Evolutionary conservation across 1,284 basidiomycete species (phyloP), one percentile per base, ranked within the genome.

Genomic region (Tetrapyrgos nigripes): DNA sequence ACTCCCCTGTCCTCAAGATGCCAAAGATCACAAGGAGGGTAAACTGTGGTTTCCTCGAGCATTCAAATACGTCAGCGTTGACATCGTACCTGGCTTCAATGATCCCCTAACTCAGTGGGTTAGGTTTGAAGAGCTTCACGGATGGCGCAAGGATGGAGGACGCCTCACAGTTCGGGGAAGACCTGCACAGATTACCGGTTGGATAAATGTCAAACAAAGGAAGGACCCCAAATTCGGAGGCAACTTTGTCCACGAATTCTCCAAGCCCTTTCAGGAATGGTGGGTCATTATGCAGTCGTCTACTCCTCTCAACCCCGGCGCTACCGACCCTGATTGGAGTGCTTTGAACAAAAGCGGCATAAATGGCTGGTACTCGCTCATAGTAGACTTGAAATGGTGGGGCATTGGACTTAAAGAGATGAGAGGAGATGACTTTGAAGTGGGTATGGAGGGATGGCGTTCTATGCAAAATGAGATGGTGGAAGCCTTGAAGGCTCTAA

Each of bases 311-410:
- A 40, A 40, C 19, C 37, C 17, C 14, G 17, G 19, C 19, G 37
- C 14, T n/a, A n/a, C 14, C 17, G 17, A 40, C 6, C 3, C 13
- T 27, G 21, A 28, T 27, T 54, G 53, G 53, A 54, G n/a, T n/a
- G 10, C 27, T 10, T 28, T 54, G 26, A 44, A 45, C 23, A 54
- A 46, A 23, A 17, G 14, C 11, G 53, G 53, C 11, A 17, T 31
- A 6, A 54, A 54, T 29, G 43, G 53, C 26, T 54, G 53, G 53
- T 54, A 46, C n/a, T 27, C 40, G 3, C 10, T 54, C 3, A 9
- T 54, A 17, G 53, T 54, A 29, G 43, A 43, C 19, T 10, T 54
- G 26, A 54, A 54, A 24, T 54, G 53, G 53, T 54, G 53, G 53
- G 43, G 53, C 4, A 10, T 27, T 24, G 28, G 27, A 4, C 28